phyloP scores from a whole-genome alignment of 768 basidiomycete genomes.

The Tulasnella sp. region DNA sequence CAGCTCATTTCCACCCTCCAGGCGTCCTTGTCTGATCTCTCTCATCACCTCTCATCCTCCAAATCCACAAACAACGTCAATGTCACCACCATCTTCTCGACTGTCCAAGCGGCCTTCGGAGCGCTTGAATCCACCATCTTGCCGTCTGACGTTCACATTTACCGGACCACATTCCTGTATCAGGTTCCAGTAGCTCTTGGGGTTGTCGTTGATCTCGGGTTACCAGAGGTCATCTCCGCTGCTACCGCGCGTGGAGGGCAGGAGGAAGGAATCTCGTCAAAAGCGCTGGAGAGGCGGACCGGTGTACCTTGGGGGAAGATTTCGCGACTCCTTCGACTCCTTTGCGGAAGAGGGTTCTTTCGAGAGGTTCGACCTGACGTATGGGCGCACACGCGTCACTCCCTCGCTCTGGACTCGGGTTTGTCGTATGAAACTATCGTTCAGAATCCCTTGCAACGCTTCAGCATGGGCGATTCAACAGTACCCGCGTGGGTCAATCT shows the following conservation, averaged over 20 bases:
- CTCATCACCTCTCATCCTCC: too few species aligned
- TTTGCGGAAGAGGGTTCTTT: background rate
- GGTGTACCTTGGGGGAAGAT: background rate
- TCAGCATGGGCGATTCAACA: background rate
- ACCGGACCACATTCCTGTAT: background rate
- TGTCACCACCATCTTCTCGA: background rate
- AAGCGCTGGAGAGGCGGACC: background rate
- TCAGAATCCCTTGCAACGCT: background rate
- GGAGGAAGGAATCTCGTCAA: background rate
- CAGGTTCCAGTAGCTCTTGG: background rate
- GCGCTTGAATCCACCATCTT: background rate
- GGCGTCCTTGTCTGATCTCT: too few species aligned
- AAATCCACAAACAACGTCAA: too few species aligned
- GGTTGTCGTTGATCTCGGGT: background rate
- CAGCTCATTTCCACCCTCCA: too few species aligned
- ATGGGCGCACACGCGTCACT: background rate
- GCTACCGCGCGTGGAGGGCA: background rate
- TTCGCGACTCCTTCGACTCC: background rate
- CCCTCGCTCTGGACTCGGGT: background rate
- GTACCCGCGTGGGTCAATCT: background rate
- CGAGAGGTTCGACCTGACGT: background rate
- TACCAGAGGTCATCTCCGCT: background rate
- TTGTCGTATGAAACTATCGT: background rate
- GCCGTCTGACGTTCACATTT: background rate
- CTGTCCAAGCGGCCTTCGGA: background rate